Percentiles rank a stretch among this genome's conserved stretches.
Conservation (phyloP, 495 filamentous ascomycete genomes). For the Diplogelasinospora grovesii region DNA sequence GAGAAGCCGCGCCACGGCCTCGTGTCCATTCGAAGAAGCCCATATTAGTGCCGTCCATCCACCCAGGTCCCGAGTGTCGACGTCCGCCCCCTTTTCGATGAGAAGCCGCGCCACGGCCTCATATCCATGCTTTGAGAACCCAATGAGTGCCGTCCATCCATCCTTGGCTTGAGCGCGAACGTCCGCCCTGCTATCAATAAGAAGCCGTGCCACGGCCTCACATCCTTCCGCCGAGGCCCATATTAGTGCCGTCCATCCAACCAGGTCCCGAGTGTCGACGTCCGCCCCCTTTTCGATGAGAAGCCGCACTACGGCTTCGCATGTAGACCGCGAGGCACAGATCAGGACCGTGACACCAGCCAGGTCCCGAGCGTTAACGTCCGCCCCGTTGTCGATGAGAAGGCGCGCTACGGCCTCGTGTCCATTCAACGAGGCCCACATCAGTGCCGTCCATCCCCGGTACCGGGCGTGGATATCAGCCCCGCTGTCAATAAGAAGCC, state of each 20-base stretch:
- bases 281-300: conserved; percentile 7
- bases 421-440: background rate
- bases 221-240: background rate
- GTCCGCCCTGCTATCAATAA: conserved; percentile 6
- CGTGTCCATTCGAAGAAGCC: background rate
- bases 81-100: conserved; percentile 6
- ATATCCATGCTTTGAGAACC: background rate
- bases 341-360: too few species aligned
- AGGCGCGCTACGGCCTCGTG: too few species aligned
- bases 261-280: background rate
- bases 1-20: conserved; percentile 1
- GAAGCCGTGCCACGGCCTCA: conserved; percentile 1
- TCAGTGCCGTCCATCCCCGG: conserved; percentile 3
- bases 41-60: background rate
- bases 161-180: background rate
- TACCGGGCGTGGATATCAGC: conserved; percentile 5
- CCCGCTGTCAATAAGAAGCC: conserved; percentile 7
- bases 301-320: conserved; percentile 1
- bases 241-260: background rate
- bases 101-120: conserved; percentile 2
- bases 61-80: background rate
- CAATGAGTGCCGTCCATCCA: background rate
- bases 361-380: too few species aligned
- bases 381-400: too few species aligned
- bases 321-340: too few species aligned